Conservation (phyloP, 345 rosid species). For the Ceriops tagal region DNA sequence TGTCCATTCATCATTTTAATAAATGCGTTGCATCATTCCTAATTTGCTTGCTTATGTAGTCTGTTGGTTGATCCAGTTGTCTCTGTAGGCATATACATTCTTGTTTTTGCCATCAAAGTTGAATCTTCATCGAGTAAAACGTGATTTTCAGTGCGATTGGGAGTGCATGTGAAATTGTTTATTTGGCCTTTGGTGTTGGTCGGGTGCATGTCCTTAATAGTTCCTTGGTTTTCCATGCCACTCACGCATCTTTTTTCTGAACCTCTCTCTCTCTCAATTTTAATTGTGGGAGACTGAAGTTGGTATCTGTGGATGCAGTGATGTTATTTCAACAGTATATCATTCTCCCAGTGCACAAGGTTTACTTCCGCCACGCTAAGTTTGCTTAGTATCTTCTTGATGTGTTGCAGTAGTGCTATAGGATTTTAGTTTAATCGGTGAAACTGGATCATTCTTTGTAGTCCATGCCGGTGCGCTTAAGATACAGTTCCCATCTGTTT, state of each 20-base stretch:
- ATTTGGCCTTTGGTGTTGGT: background rate
- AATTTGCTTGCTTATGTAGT: background rate
- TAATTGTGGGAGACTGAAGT: conserved; percentile 22
- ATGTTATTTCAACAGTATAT: conserved; percentile 27
- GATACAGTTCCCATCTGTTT: background rate
- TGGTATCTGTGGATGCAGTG: conserved; percentile 32
- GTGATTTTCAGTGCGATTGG: background rate
- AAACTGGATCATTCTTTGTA: background rate
- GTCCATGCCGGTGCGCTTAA: background rate
- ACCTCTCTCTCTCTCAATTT: conserved; percentile 1
- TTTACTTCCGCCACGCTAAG: conserved; percentile 19
- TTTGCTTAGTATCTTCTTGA: conserved; percentile 34
- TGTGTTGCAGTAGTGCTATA: conserved; percentile 7
- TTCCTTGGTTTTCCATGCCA: background rate
- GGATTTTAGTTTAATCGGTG: conserved; percentile 13
- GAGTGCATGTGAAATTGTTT: no score
- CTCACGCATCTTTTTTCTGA: background rate
- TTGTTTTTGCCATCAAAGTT: background rate
- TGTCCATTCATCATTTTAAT: conserved; percentile 11
- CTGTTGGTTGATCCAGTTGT: conserved; percentile 4
- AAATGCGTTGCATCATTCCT: conserved; percentile 5
- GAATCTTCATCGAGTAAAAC: background rate
- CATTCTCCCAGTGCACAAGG: conserved; percentile 34
- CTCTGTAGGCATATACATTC: conserved; percentile 1
- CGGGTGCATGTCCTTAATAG: background rate